Evolutionary conservation across 75 land plant species (phyloP).

Genomic region (Pinus taeda): DNA sequence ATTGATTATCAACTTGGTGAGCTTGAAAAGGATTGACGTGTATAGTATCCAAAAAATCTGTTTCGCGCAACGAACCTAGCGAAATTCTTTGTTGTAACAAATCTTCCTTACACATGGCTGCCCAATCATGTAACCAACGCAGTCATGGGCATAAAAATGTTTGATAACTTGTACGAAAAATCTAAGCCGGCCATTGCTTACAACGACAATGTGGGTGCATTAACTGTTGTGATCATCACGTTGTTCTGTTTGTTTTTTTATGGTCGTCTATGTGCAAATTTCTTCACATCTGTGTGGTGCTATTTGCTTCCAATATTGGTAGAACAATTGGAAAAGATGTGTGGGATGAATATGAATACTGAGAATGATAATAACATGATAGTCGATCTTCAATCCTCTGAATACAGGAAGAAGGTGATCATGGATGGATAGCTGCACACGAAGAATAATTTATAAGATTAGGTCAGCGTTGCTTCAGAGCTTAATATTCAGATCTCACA

Average conservation of each 20-base stretch:
- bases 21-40: too few species aligned
- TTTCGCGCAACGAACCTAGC: too few species aligned
- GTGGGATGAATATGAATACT: neutral
- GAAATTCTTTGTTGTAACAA: too few species aligned
- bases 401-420: slow-evolving; percentile 13
- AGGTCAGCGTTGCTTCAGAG: neutral
- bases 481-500: too few species aligned
- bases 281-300: slow-evolving; percentile 1
- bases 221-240: neutral
- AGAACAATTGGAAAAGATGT: neutral
- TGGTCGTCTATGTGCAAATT: neutral
- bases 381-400: neutral
- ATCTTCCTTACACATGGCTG: too few species aligned
- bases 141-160: too few species aligned
- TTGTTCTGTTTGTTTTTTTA: neutral
- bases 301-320: neutral
- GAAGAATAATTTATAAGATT: neutral
- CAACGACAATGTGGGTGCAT: neutral
- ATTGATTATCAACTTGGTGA: too few species aligned
- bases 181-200: too few species aligned
- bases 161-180: neutral
- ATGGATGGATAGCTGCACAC: slow-evolving; percentile 2
- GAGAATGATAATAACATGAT: neutral
- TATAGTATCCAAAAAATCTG: too few species aligned
- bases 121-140: too few species aligned